These are phyloP conservation scores for Colletotrichum orchidophilum DNA, from an alignment of 2,329 filamentous ascomycete species.

Conservation along the genomic window DNA sequence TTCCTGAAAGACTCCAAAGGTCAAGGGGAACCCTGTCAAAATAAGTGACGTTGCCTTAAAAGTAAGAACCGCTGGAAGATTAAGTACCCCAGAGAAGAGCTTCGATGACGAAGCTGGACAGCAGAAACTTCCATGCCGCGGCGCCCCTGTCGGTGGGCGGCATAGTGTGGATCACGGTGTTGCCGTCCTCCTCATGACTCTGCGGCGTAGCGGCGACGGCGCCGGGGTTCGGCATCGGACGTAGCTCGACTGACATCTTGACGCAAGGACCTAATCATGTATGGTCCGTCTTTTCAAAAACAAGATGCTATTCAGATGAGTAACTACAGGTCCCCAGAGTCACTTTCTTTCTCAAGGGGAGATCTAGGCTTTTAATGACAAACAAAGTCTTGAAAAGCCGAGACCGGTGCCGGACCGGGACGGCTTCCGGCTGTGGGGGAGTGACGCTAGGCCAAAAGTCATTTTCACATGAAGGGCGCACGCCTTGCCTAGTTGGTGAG, in stretches of 20 bases:
- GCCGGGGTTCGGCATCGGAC: not conserved
- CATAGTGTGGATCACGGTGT: slow-evolving; percentile 33
- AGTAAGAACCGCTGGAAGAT: not conserved
- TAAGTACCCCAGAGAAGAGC: slow-evolving; percentile 38
- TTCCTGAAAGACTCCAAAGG: slow-evolving; percentile 42
- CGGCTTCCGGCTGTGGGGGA: not conserved
- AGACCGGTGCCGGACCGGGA: slow-evolving; percentile 1
- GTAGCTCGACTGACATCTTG: slow-evolving; percentile 15
- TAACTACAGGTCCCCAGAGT: too few relatives aligned
- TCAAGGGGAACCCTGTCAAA: slow-evolving; percentile 38
- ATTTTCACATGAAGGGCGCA: not conserved
- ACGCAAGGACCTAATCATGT: not conserved
- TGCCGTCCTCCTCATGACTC: slow-evolving; percentile 24
- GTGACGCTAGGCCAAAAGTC: not conserved
- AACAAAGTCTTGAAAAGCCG: not conserved
- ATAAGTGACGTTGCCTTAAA: not conserved
- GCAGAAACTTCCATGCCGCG: slow-evolving; percentile 37
- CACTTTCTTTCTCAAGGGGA: too few relatives aligned
- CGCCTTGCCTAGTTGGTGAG: not conserved
- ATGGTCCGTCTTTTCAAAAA: not conserved
- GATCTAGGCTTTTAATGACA: not conserved
- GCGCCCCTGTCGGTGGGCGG: slow-evolving; percentile 35
- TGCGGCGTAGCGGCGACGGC: not conserved
- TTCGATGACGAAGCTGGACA: slow-evolving; percentile 37
- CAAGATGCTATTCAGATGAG: too few relatives aligned